Evolutionary conservation across 768 basidiomycete genomes (phyloP), one percentile per base, ranked within the genome.

Genomic region (Agaricus subrufescens): DNA sequence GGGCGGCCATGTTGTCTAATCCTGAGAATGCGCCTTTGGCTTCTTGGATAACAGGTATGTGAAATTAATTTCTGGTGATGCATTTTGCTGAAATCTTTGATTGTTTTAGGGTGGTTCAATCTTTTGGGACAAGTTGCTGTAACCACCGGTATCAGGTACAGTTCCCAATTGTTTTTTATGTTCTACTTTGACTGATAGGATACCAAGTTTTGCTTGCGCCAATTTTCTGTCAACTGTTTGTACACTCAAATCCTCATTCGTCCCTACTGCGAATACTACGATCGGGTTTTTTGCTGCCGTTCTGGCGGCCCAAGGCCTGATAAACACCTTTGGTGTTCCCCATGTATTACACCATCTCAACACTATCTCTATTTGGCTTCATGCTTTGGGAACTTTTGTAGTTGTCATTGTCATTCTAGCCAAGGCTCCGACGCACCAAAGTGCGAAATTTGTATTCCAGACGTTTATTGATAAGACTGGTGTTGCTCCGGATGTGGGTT

Each of bases 111-210:
- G 10, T 87, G 86, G 85, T 87, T 88, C 69, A 87, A 88, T 63
- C 70, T 87, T 14, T 72, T 88, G 10, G 86, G 86, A 0, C 88
- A 89, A 68, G 87, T 89, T 0, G 87, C 88, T 3, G 83, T 90
- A 6, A 89, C 87, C 0, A 87, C 87, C 2, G 86, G 86, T 3
- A 88, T 88, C 63, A 81, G 79, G 79, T 84, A 48, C 15, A 68
- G 29, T 31, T 34, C 80, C 77, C 55, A 81, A 78, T 80, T 1
- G 81, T 64, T 40, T 81, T 39, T 23, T 12, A 11, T 8, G 23
- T 6, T 25, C 45, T n/a, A 40, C 26, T 30, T 1, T 44, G 14
- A 48, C 26, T 7, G 11, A 9, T 5, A n/a, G 3, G 12, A 23
- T 10, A 14, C 8, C 19, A 25, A 86, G 86, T 58, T 87, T 82